phyloP scores from a whole-genome alignment of 1,284 basidiomycete species.

The Marasmius fiardii region DNA sequence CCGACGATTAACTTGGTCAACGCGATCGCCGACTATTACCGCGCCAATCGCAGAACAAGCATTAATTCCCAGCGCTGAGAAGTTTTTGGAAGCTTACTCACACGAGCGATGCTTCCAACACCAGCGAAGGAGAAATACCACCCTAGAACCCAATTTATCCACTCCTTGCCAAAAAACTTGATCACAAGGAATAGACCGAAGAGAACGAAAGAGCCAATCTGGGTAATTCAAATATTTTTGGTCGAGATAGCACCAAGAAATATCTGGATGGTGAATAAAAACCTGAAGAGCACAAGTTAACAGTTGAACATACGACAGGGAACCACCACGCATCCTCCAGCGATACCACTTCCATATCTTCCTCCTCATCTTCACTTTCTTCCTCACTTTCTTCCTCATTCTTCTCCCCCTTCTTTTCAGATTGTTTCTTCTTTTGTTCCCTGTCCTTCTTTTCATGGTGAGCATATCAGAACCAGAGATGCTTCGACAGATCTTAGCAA shows the following conservation, averaged over 20 bases:
- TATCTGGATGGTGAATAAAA: conserved; percentile 1
- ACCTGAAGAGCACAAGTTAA: background rate
- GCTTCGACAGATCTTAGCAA: background rate
- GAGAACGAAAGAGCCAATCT: conserved; percentile 67
- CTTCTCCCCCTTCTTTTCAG: conserved; percentile 11
- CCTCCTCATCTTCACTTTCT: conserved; percentile 51
- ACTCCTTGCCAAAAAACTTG: conserved; percentile 76
- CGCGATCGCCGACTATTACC: conserved; percentile 37
- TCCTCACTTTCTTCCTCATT: conserved; percentile 41
- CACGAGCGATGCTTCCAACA: conserved; percentile 69
- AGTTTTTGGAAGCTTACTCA: conserved; percentile 26
- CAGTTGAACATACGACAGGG: conserved; percentile 52
- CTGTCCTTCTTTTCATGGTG: conserved; percentile 17
- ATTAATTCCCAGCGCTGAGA: background rate
- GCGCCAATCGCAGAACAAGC: background rate
- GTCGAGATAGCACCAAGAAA: background rate
- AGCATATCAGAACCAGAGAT: conserved; percentile 1
- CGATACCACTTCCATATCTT: conserved; percentile 49
- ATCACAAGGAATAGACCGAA: conserved; percentile 69
- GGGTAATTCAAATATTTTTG: background rate
- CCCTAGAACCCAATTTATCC: conserved; percentile 78
- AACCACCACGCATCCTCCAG: conserved; percentile 74
- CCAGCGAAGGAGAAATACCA: conserved; percentile 74
- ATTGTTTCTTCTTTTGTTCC: conserved; percentile 19
- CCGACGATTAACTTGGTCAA: conserved; percentile 36